Evolutionary conservation across 306 rosid genomes (phyloP), one percentile per base, ranked within the genome.

Genomic region (Inga laurina): DNA sequence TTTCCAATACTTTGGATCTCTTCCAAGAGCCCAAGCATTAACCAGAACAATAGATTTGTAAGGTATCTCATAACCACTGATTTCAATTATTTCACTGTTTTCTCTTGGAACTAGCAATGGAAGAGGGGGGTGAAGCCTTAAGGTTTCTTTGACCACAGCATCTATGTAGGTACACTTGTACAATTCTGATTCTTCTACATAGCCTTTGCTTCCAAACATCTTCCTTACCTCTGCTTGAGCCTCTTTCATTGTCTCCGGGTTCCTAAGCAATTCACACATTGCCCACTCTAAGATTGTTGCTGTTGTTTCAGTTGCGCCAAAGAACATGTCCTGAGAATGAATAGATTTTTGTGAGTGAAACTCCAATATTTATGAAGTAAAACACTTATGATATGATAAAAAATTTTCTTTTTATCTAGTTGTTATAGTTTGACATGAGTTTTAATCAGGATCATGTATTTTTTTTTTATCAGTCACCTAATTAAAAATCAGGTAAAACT

Each of bases 141-240:
- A 22, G 15, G 67, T 24, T 61, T 61, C 68, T 56, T 39, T 57
- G 52, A 76, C 22, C 3, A 54, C 54, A 46, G 15, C 37, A 19
- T 48, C 19, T 22, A 65, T 49, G 66, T 74, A 82, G 22, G 70
- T 49, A 7, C 65, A 48, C 10, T 75, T 5, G n/a, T 75, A 44
- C 52, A 74, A 5, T 30, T 82, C 52, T n/a, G 72, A 35, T n/a
- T 82, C 80, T 16, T 75, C 57, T 11, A 61, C 37, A 2, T 61
- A 11, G 11, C 68, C 68, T 61, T 61, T 61, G 68, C 34, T 61
- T 24, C 68, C 16, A 24, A 9, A 24, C 6, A 24, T 18, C 6
- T 27, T 61, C 12, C 68, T 61, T 10, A 61, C 73, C 43, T 82
- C 84, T 45, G 51, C 65, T 48, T 74, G 84, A 12, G 75, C 79